These are phyloP conservation scores for Cladophialophora exuberans DNA, from an alignment of 2,329 filamentous ascomycete genomes.

Conservation along the genomic window DNA sequence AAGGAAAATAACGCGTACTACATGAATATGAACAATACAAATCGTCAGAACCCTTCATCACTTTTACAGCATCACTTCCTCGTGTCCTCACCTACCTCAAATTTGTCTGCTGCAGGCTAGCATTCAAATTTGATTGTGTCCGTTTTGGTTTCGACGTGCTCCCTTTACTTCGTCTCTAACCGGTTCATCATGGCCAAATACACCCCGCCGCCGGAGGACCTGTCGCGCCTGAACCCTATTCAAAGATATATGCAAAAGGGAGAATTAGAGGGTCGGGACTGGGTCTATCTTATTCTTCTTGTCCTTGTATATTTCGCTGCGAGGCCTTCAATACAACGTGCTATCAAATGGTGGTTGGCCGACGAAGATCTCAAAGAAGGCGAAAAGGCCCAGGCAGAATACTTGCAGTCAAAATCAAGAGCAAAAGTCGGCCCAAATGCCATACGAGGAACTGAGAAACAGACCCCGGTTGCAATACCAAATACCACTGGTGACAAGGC, in stretches of 20 bases:
- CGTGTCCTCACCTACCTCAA: too few relatives aligned
- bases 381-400: constrained; percentile 22
- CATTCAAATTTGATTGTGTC: too few relatives aligned
- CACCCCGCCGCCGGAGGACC: constrained; percentile 26
- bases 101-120: too few relatives aligned
- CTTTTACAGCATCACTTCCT: too few relatives aligned
- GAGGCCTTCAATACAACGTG: constrained; percentile 29
- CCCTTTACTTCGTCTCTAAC: background rate
- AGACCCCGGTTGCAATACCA: constrained; percentile 15
- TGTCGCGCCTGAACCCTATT: constrained; percentile 32
- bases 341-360: constrained; percentile 27
- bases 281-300: constrained; percentile 25
- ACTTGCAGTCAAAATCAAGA: constrained; percentile 15
- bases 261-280: constrained; percentile 30
- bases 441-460: constrained; percentile 27
- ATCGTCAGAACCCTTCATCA: too few relatives aligned
- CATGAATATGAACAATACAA: too few relatives aligned
- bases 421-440: constrained; percentile 31
- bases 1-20: too few relatives aligned
- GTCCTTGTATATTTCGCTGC: constrained; percentile 30
- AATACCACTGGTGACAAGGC: constrained; percentile 16
- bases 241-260: constrained; percentile 35
- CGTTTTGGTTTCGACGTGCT: too few relatives aligned
- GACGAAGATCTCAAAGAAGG: constrained; percentile 23
- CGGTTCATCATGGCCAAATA: constrained; percentile 29